Evolutionary conservation across 2,329 filamentous ascomycete genomes (phyloP).

Genomic region (Helotiales sp.): DNA sequence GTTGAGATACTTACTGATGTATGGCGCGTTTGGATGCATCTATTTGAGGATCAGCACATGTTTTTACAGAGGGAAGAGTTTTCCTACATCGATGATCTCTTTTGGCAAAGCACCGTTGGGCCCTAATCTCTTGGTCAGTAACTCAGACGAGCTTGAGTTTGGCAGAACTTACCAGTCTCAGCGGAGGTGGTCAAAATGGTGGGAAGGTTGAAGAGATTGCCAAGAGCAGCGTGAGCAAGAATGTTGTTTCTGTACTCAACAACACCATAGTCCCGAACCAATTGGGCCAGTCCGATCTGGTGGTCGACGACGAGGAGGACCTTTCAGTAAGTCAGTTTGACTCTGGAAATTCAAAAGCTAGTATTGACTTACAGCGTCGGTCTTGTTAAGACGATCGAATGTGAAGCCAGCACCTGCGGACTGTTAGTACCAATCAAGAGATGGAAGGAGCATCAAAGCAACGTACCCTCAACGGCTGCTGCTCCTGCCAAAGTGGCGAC

Average conservation of each 20-base stretch:
- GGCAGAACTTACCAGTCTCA: slow-evolving; percentile 51
- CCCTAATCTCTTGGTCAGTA: slow-evolving; percentile 46
- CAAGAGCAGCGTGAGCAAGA: slow-evolving; percentile 69
- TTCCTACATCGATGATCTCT: slow-evolving; percentile 60
- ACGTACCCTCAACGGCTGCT: slow-evolving; percentile 24
- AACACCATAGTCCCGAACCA: slow-evolving; percentile 70
- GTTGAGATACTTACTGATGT: slow-evolving; percentile 55
- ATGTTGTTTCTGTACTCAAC: slow-evolving; percentile 70
- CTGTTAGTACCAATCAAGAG: neutral
- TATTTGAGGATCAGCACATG: slow-evolving; percentile 5
- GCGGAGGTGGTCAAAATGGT: slow-evolving; percentile 74
- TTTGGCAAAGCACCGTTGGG: slow-evolving; percentile 74
- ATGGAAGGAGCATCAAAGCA: neutral
- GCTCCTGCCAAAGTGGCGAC: slow-evolving; percentile 29
- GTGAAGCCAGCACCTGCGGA: slow-evolving; percentile 28
- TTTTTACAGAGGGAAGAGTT: slow-evolving; percentile 30
- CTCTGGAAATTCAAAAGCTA: neutral
- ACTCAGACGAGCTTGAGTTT: neutral
- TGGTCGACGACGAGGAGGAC: slow-evolving; percentile 63
- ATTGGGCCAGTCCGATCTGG: slow-evolving; percentile 61
- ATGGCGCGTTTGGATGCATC: slow-evolving; percentile 67
- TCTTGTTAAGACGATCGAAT: slow-evolving; percentile 45
- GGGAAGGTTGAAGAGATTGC: slow-evolving; percentile 69
- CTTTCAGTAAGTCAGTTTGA: slow-evolving; percentile 38
- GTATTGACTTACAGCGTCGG: slow-evolving; percentile 38